These are phyloP conservation scores for Oropetium thomaeum DNA, from an alignment of 176 grass and related monocot species.

Conservation along the genomic window DNA sequence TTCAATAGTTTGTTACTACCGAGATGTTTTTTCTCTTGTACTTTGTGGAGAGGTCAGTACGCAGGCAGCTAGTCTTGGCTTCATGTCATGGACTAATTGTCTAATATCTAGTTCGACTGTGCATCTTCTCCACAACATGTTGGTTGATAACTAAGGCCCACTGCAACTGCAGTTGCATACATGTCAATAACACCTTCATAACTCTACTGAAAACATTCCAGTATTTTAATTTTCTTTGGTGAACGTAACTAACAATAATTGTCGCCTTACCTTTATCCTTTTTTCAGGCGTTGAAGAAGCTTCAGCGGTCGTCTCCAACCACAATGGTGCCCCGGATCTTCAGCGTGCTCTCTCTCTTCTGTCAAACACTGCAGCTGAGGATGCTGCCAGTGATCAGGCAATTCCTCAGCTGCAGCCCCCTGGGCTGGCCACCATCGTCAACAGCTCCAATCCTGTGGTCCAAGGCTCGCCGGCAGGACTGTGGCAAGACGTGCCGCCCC, in stretches of 20 bases:
- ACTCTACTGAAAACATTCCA: no score
- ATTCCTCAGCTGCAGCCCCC: constrained; percentile 36
- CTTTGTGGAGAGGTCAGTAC: not conserved
- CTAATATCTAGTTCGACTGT: constrained; percentile 1
- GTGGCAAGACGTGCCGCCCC: not conserved
- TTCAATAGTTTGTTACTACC: not conserved
- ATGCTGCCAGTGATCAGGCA: constrained; percentile 18
- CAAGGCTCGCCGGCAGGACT: constrained; percentile 16
- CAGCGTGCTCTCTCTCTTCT: constrained; percentile 98
- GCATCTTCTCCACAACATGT: not conserved
- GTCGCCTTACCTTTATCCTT: not conserved
- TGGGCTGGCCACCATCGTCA: not conserved
- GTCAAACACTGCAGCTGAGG: constrained; percentile 54
- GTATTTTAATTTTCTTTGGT: not conserved
- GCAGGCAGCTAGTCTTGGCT: not conserved
- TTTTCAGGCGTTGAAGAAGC: constrained; percentile 60
- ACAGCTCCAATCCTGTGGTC: constrained; percentile 17
- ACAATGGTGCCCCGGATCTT: constrained; percentile 59
- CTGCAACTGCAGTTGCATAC: no score
- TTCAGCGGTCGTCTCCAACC: constrained; percentile 41
- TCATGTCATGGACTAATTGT: not conserved
- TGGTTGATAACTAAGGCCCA: not conserved
- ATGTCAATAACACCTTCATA: no score
- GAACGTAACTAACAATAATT: not conserved
- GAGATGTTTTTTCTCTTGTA: not conserved